Percentiles rank a stretch among this genome's conserved stretches.
Evolutionary conservation across 352 stramenopile genomes (phyloP).

Genomic region (Globisporangium cederbergense): DNA sequence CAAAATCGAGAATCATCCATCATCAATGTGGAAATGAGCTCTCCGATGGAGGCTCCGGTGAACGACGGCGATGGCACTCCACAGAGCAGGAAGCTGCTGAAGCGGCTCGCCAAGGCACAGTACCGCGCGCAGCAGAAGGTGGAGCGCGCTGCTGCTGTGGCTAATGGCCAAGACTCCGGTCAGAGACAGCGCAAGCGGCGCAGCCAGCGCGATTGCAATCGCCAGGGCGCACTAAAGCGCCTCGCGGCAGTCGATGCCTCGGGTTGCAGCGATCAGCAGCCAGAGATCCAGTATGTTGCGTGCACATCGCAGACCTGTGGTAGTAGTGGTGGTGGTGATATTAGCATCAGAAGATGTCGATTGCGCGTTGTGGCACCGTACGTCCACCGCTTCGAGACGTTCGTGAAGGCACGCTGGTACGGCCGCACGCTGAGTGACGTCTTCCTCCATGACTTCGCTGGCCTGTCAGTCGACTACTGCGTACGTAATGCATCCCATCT

Average conservation of each 20-base stretch:
- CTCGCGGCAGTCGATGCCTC: neutral
- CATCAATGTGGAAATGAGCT: neutral
- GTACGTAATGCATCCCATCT: slow-evolving; percentile 13
- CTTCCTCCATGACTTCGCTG: slow-evolving; percentile 60
- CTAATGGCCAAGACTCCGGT: neutral
- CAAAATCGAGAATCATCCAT: neutral
- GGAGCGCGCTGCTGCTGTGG: slow-evolving; percentile 14
- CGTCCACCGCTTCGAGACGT: slow-evolving; percentile 88
- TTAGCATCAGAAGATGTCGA: slow-evolving; percentile 7
- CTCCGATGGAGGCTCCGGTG: neutral
- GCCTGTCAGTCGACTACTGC: slow-evolving; percentile 41
- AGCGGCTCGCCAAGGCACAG: slow-evolving; percentile 38
- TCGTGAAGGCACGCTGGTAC: slow-evolving; percentile 90
- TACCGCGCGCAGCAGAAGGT: slow-evolving; percentile 39
- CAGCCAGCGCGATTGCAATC: slow-evolving; percentile 30
- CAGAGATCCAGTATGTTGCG: slow-evolving; percentile 22
- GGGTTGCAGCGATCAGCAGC: slow-evolving; percentile 5
- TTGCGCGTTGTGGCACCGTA: slow-evolving; percentile 83
- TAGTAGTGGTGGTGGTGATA: slow-evolving; percentile 11
- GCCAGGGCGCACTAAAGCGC: slow-evolving; percentile 8
- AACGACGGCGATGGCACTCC: neutral
- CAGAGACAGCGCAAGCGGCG: slow-evolving; percentile 36
- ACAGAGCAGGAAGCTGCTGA: slow-evolving; percentile 48
- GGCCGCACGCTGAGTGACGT: slow-evolving; percentile 81
- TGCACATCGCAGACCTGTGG: slow-evolving; percentile 30